Evolutionary conservation across 805 yeast species (phyloP).

Genomic region (Debaryomyces tyrocola): DNA sequence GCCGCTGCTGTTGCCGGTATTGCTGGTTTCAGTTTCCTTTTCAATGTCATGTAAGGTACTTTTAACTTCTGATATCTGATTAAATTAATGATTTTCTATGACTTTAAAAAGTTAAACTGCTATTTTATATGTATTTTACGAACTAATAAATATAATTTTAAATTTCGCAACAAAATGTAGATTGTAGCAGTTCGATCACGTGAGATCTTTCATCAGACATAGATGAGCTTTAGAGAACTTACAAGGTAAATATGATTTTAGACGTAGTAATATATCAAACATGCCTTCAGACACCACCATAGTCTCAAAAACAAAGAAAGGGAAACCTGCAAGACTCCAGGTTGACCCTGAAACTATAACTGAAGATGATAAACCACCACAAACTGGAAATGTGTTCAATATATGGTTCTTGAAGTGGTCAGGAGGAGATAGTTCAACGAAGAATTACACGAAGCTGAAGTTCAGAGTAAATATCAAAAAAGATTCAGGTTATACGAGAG

Average conservation of each 20-base stretch:
- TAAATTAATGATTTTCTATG: neutral
- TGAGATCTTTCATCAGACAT: no score
- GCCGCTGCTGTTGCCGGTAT: conserved; percentile 35
- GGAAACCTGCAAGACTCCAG: conserved; percentile 67
- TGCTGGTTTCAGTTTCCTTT: conserved; percentile 34
- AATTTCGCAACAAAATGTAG: no score
- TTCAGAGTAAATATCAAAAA: conserved; percentile 56
- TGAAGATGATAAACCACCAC: conserved; percentile 68
- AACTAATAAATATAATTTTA: neutral
- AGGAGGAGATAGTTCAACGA: conserved; percentile 61
- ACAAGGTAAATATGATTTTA: no score
- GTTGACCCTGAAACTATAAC: conserved; percentile 60
- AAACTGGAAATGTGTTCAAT: conserved; percentile 77
- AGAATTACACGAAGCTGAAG: conserved; percentile 49
- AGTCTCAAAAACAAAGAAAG: neutral
- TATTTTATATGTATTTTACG: neutral
- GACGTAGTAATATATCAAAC: no score
- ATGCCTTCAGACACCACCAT: neutral
- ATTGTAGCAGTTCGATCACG: no score
- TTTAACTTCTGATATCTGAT: no score
- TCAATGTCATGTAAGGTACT: conserved; percentile 21
- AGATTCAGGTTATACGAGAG: conserved; percentile 79
- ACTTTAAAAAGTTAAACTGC: neutral
- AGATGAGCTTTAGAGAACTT: no score
- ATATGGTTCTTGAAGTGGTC: conserved; percentile 92